These are phyloP conservation scores for Candida berthetii DNA, from an alignment of 805 yeast species.

Conservation along the genomic window DNA sequence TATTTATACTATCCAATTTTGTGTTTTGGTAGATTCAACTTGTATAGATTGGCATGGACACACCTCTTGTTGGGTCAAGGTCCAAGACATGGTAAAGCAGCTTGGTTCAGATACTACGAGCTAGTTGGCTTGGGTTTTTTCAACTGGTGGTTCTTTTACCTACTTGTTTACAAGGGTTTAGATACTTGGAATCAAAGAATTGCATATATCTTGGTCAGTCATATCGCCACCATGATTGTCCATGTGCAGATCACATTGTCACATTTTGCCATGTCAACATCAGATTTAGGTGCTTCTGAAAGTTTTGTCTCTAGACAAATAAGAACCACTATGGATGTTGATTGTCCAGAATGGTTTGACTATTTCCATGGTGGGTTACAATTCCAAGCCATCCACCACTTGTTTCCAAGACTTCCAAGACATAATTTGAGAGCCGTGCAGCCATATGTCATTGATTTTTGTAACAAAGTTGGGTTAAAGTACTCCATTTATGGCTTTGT, in stretches of 20 bases:
- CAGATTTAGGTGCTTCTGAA: slow-evolving; percentile 78
- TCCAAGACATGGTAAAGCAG: slow-evolving; percentile 76
- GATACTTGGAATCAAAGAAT: slow-evolving; percentile 49
- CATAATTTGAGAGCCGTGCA: slow-evolving; percentile 80
- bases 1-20: slow-evolving; percentile 73
- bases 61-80: slow-evolving; percentile 73
- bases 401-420: slow-evolving; percentile 85
- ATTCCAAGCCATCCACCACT: slow-evolving; percentile 86
- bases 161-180: slow-evolving; percentile 44
- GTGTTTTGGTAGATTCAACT: slow-evolving; percentile 79
- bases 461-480: slow-evolving; percentile 67
- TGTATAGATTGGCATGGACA: slow-evolving; percentile 76
- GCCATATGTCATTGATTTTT: slow-evolving; percentile 64
- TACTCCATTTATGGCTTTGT: slow-evolving; percentile 84
- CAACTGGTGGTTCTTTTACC: slow-evolving; percentile 77
- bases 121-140: slow-evolving; percentile 63
- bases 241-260: slow-evolving; percentile 88
- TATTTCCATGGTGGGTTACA: slow-evolving; percentile 90
- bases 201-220: slow-evolving; percentile 63
- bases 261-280: slow-evolving; percentile 91
- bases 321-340: slow-evolving; percentile 92
- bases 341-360: slow-evolving; percentile 90
- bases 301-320: slow-evolving; percentile 75
- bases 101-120: slow-evolving; percentile 81
- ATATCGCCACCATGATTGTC: slow-evolving; percentile 81